Evolutionary conservation across 306 rosid genomes (phyloP), one percentile per base, ranked within the genome.

Genomic region (Sicyos edulis): DNA sequence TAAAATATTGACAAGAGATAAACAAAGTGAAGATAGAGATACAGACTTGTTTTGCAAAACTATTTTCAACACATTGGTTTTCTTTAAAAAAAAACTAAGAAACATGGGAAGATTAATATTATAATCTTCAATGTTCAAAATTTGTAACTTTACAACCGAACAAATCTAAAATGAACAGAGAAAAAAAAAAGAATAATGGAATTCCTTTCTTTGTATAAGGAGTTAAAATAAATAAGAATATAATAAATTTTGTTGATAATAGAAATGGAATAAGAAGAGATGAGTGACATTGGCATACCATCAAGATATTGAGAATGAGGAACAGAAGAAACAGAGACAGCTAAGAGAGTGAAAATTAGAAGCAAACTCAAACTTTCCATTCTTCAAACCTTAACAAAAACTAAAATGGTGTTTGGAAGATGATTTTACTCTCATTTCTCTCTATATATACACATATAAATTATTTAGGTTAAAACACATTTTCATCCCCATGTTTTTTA

Each of bases 271-370:
- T n/a, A n/a, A n/a, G n/a, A n/a, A n/a, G n/a, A n/a, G n/a, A n/a
- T n/a, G n/a, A n/a, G n/a, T n/a, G n/a, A n/a, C n/a, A n/a, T n/a
- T n/a, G n/a, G n/a, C n/a, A n/a, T n/a, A n/a, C n/a, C n/a, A n/a
- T n/a, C 83, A 42, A 80, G 83, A 76, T 67, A 47, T 19, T 1
- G 71, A 44, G 52, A 40, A 26, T n/a, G 71, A 44, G 76, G 53
- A 11, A 78, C 20, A 54, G 70, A 53, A 70, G 79, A 61, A 72
- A 74, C 63, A 64, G 74, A 75, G 5, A 42, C 57, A 34, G 1
- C 34, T 81, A 16, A 72, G 7, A 78, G 70, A 40, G 66, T 57
- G 71, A 74, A 47, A 62, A 73, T 20, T 2, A 66, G 17, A 66
- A 44, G 4, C 5, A 66, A 66, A 44, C 34, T n/a, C 54, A 44